Conservation (phyloP, 169 alveolate species). For the Plasmodium yoelii region DNA sequence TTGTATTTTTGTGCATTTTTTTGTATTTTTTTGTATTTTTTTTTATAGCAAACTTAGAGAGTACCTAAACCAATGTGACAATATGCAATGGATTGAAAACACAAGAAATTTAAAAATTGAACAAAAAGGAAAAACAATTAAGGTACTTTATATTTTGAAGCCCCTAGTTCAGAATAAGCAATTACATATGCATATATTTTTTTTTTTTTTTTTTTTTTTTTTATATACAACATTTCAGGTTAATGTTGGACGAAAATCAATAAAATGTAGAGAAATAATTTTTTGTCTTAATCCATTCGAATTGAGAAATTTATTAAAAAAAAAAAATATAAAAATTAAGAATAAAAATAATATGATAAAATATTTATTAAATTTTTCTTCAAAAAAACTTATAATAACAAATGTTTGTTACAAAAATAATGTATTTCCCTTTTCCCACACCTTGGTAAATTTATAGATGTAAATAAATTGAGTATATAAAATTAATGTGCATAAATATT, state of each 20-base stretch:
- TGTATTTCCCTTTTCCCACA: constrained; percentile 45
- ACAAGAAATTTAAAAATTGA: constrained; percentile 7
- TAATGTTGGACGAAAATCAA: constrained; percentile 21
- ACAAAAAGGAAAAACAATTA: constrained; percentile 4
- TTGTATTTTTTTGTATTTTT: neutral
- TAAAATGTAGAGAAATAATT: constrained; percentile 20
- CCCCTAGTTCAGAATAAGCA: neutral
- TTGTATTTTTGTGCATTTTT: neutral
- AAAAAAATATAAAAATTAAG: constrained; percentile 1
- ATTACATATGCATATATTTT: neutral
- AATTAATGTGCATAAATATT: too few species aligned
- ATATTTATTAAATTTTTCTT: constrained; percentile 14
- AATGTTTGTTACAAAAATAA: constrained; percentile 61
- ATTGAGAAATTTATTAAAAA: constrained; percentile 22
- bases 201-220: neutral
- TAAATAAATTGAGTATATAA: too few species aligned
- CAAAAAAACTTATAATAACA: constrained; percentile 31
- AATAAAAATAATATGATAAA: constrained; percentile 24
- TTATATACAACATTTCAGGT: constrained; percentile 2
- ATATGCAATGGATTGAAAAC: neutral
- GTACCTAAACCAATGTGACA: constrained; percentile 21
- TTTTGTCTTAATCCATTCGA: constrained; percentile 56
- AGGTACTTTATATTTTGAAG: constrained; percentile 10
- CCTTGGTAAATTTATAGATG: constrained; percentile 9
- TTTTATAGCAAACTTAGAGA: constrained; percentile 29